A percentile compares a stretch with the other conserved stretches of the same genome.
Conservation (phyloP, 1,284 basidiomycete species). For the Inonotus hispidus region DNA sequence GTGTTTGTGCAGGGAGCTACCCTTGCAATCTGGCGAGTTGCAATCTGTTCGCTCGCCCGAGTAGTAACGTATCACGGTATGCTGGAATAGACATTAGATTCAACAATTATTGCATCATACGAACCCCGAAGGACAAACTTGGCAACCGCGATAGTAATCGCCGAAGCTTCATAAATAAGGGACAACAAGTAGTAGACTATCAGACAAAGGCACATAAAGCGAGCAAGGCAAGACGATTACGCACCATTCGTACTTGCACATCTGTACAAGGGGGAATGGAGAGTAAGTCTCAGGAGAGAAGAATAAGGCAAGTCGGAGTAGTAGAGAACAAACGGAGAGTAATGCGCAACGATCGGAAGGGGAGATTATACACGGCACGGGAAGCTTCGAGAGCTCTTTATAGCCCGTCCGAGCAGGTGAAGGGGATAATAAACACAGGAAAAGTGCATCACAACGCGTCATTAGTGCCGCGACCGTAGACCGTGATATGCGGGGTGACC, state of each 20-base stretch:
- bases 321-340: not conserved
- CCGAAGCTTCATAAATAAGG: slow-evolving; percentile 8
- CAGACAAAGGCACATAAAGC: not conserved
- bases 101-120: not conserved
- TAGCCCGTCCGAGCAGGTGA: not conserved
- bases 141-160: slow-evolving; percentile 20
- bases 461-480: slow-evolving; percentile 5
- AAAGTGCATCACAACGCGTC: slow-evolving; percentile 7
- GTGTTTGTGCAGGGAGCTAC: slow-evolving; percentile 50
- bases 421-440: not conserved
- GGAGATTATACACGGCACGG: not conserved
- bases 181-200: not conserved
- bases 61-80: slow-evolving; percentile 58
- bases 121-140: slow-evolving; percentile 3
- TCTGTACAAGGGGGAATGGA: not conserved
- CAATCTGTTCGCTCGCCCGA: slow-evolving; percentile 55
- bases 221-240: not conserved
- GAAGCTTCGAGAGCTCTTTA: not conserved
- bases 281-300: no score
- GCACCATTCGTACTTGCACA: slow-evolving; percentile 19
- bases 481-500: not conserved
- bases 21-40: slow-evolving; percentile 42
- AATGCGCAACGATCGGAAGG: not conserved
- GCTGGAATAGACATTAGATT: slow-evolving; percentile 31
- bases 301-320: not conserved